Evolutionary conservation across 106 monocot species (phyloP), one percentile per base, ranked within the genome.

Genomic region (Allium fistulosum): DNA sequence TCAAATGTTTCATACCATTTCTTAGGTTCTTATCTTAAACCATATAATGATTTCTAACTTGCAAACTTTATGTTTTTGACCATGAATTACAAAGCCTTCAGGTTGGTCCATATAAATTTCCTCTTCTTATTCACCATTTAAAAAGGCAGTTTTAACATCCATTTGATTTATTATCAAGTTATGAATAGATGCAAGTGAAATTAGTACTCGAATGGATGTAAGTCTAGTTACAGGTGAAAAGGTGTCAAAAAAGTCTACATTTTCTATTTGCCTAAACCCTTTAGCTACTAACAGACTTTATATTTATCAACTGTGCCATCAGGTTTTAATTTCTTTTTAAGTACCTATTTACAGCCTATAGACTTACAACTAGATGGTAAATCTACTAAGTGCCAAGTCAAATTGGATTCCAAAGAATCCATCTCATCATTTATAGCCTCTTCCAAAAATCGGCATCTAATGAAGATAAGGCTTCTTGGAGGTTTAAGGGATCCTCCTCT

Each of bases 401-500:
- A n/a, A n/a, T n/a, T n/a, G n/a, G n/a, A n/a, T n/a, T n/a, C n/a
- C n/a, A n/a, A n/a, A n/a, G n/a, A n/a, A n/a, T n/a, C n/a, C n/a
- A 62, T 62, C 62, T 62, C 62, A 62, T 62, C 62, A 45, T 62
- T 62, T 7, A 62, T 62, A 45, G 62, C 62, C 1, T 58, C 58
- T 26, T 0, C 17, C 62, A 62, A 7, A 62, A 26, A 14, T 62
- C 13, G 1, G 11, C 62, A 62, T 62, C 28, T 26, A 4, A 2
- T 7, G 62, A 62, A 7, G 11, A 1, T 14, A 62, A 62, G 45
- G 62, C 62, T 6, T 62, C 37, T 8, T 26, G 4, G 9, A 62
- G 17, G n/a, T 26, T 26, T 10, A 10, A 13, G 12, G 62, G 4
- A 45, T 62, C 62, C 45, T 45, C 17, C 9, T 62, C 62, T 26